phyloP scores from a whole-genome alignment of 2,329 filamentous ascomycete species.

The Pseudocercospora ulei region DNA sequence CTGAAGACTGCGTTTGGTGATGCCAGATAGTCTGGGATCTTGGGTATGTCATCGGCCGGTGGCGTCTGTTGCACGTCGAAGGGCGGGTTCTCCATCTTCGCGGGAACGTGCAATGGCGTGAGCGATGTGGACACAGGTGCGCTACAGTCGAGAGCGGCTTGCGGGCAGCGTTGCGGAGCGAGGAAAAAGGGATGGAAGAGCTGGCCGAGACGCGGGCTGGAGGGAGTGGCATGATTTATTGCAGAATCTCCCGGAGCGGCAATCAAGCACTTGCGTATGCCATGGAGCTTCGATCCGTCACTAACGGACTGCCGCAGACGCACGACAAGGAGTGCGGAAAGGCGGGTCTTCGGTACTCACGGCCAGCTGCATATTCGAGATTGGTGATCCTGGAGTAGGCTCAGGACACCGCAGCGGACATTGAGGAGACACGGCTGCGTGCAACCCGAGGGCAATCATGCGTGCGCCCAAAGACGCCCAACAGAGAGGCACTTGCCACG shows the following conservation, averaged over 20 bases:
- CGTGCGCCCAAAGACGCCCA: background rate
- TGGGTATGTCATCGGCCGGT: conserved; percentile 31
- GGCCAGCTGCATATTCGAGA: conserved; percentile 13
- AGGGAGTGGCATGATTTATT: conserved; percentile 16
- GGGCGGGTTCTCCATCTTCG: conserved; percentile 24
- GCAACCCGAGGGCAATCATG: conserved; percentile 6
- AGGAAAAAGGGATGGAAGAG: background rate
- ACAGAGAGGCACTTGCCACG: conserved; percentile 5
- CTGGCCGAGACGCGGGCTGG: conserved; percentile 3
- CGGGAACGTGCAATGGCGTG: background rate
- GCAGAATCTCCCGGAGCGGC: conserved; percentile 7
- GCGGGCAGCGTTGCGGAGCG: background rate
- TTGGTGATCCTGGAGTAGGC: conserved; percentile 15
- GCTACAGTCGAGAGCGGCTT: background rate
- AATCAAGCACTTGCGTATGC: conserved; percentile 14
- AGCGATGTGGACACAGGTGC: too few relatives aligned
- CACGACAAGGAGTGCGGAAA: conserved; percentile 17
- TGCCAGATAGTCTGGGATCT: conserved; percentile 50
- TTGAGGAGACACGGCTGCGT: conserved; percentile 10
- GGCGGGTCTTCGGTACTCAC: conserved; percentile 13
- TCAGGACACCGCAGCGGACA: conserved; percentile 3
- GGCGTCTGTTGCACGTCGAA: conserved; percentile 11
- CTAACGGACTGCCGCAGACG: conserved; percentile 11
- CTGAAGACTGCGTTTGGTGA: conserved; percentile 51
- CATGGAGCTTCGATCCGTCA: conserved; percentile 13